phyloP scores from a whole-genome alignment of 306 rosid species.

The Inga oerstediana region DNA sequence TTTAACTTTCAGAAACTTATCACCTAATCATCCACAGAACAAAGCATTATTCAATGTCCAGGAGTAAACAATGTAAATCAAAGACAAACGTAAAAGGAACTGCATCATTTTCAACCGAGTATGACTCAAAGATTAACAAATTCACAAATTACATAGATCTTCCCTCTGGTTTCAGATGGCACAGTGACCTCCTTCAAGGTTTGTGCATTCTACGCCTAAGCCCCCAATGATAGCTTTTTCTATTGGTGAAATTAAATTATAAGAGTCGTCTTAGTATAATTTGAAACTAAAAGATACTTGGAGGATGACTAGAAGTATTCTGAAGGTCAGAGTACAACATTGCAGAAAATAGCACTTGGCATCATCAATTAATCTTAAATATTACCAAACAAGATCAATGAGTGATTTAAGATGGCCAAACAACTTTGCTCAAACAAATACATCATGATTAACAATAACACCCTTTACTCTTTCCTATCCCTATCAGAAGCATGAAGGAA shows the following conservation, averaged over 20 bases:
- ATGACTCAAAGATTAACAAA: not conserved
- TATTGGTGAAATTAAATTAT: not conserved
- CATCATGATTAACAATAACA: not conserved
- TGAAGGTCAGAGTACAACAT: not conserved
- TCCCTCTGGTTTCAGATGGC: not conserved
- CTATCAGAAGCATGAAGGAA: too few species aligned
- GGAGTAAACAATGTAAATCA: not conserved
- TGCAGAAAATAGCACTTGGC: not conserved
- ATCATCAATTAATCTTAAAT: not conserved
- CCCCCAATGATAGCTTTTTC: not conserved
- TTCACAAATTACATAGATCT: not conserved
- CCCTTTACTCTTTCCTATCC: not conserved
- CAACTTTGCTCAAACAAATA: not conserved
- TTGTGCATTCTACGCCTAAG: not conserved
- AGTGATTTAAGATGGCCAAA: not conserved
- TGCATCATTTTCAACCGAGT: too few species aligned
- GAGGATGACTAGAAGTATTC: not conserved
- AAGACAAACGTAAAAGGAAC: not conserved
- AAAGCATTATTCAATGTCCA: not conserved
- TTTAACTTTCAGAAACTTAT: not conserved
- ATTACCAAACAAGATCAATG: not conserved
- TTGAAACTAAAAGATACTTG: not conserved
- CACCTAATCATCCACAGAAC: slow-evolving; percentile 25
- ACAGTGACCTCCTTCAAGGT: not conserved
- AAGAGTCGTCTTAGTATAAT: not conserved